Conservation (phyloP, 768 basidiomycete genomes). For the Cystobasidium onofrii region DNA sequence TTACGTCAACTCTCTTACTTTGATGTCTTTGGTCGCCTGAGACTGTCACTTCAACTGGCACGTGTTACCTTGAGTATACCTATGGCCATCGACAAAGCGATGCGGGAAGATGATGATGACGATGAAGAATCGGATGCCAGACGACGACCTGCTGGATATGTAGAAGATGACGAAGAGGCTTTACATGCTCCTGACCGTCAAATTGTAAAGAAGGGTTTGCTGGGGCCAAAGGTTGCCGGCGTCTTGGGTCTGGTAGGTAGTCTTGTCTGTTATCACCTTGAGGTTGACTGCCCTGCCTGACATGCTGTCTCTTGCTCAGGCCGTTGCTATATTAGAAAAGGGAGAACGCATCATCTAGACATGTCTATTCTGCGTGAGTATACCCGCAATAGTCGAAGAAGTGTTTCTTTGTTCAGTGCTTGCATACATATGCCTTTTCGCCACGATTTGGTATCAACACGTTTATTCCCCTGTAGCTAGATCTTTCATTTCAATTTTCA, state of each 20-base stretch:
- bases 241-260: conserved; percentile 34
- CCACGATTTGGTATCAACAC: neutral
- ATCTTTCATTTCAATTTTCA: neutral
- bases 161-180: conserved; percentile 15
- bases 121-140: neutral
- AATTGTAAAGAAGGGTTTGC: conserved; percentile 36
- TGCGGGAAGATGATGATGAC: conserved; percentile 48
- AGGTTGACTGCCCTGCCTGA: neutral
- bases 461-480: neutral
- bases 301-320: neutral
- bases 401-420: neutral
- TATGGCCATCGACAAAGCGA: conserved; percentile 62
- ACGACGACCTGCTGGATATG: neutral
- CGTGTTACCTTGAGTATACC: conserved; percentile 69
- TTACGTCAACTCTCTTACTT: conserved; percentile 69
- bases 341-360: conserved; percentile 30
- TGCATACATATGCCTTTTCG: neutral
- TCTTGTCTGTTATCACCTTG: neutral
- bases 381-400: neutral
- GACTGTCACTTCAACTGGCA: conserved; percentile 66
- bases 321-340: conserved; percentile 32
- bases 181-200: neutral
- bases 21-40: conserved; percentile 65
- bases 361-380: neutral
- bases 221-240: conserved; percentile 35